A percentile compares a stretch with the other conserved stretches of the same genome.
phyloP scores from a whole-genome alignment of 441 rosid genomes.

The Metrosideros polymorpha region DNA sequence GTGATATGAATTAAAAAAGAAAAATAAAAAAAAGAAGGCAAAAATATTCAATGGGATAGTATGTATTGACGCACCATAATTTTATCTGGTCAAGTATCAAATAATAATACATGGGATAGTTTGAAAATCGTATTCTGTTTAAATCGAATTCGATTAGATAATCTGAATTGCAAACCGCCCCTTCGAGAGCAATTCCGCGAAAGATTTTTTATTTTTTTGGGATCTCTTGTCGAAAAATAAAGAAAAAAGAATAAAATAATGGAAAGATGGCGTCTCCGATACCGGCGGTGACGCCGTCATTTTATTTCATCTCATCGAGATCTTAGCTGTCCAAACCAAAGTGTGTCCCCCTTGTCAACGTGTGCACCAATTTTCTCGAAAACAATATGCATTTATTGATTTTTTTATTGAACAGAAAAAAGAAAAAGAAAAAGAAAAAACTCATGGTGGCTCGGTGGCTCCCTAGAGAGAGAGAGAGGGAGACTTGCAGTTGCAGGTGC shows the following conservation, averaged over 20 bases:
- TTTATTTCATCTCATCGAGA: not conserved
- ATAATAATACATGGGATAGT: not conserved
- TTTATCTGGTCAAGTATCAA: too few species aligned
- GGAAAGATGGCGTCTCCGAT: not conserved
- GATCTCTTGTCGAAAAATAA: not conserved
- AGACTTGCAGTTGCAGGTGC: slow-evolving; percentile 1
- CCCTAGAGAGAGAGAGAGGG: not conserved
- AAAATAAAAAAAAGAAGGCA: too few species aligned
- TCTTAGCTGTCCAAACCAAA: not conserved
- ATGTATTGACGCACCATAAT: too few species aligned
- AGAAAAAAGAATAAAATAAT: not conserved
- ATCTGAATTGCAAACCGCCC: not conserved
- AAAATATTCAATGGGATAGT: too few species aligned
- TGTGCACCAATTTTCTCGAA: not conserved
- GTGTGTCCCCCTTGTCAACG: not conserved
- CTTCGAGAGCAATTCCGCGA: not conserved
- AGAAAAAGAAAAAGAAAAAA: not conserved
- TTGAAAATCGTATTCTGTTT: not conserved
- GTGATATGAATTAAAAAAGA: not conserved
- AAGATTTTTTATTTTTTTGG: not conserved
- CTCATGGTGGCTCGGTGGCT: not conserved
- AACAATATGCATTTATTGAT: not conserved
- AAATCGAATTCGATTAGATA: not conserved
- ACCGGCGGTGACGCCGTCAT: not conserved
- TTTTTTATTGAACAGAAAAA: not conserved